Base-by-base conservation (phyloP, 371 early-diverging fungal species). In the Paraphysoderma sedebokerense region DNA sequence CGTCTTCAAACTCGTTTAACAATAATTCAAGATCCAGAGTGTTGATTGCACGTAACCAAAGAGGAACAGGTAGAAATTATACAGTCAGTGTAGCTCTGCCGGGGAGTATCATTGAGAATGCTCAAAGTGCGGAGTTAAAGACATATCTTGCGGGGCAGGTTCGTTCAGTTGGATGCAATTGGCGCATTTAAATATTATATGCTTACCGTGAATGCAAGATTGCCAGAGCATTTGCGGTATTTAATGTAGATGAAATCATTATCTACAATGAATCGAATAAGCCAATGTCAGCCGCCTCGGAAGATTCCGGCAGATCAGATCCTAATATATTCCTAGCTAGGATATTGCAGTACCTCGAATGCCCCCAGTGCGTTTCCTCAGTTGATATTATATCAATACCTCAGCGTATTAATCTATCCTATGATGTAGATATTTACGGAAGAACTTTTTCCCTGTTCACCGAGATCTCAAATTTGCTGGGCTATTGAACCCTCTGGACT, bases 141-240 rank as follows among this genome's bases (percentile, higher is more conserved):
- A 84, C 82, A 0, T 74, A 79, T 50, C 58, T 79, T 13, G 84
- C 76, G 5, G 82, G 84, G 31, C 79, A 82, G 60, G 76, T 72
- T 61, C n/a, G 13, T 17, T 29, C 30, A 42, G 3, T 23, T 1
- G 30, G 15, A 11, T 45, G 6, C 9, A n/a, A 39, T 13, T 28
- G 36, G 38, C 38, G 38, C 38, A 8, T 23, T 6, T 12, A 39
- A 12, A 37, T 9, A 3, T 3, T 19, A 3, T 7, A 37, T 30
- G 11, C 33, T n/a, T 26, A 12, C 35, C 19, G 11, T 24, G 12
- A 8, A 1, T 0, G 12, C 15, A 49, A 76, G 73, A 69, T 83
- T 38, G 81, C 75, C 15, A 63, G 84, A 48, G 66, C 70, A 0
- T 58, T 74, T 29, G 71, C 72, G 17, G 52, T 83, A 29, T 72